Evolutionary conservation across 306 rosid species (phyloP), one percentile per base, ranked within the genome.

Genomic region (Calophaca sinica): DNA sequence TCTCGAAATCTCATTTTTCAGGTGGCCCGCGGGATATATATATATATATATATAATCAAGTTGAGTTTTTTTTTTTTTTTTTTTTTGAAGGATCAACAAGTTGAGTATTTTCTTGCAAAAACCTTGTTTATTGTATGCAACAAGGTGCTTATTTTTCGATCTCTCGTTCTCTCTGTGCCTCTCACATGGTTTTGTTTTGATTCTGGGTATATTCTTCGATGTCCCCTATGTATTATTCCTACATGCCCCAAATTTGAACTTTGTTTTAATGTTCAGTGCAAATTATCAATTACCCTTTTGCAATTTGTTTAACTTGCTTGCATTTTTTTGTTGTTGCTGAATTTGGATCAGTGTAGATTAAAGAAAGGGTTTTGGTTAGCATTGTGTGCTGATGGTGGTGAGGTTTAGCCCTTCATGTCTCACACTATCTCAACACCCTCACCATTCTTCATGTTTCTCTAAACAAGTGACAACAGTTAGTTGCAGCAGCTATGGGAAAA

Each of bases 401-500:
- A 62, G 76, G 62, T 29, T 84, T 32, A 81, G 54, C 57, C 76
- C 88, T 81, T 68, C 81, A 52, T 84, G 89, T 75, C 54, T 74
- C 70, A 74, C 81, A 54, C 68, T 82, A 7, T 71, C 76, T 49
- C 86, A 80, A 38, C 80, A 65, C 36, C 75, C 84, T 46, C 71
- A 65, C 46, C 65, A 44, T 62, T 76, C 79, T 79, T 77, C 66
- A 50, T 48, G 48, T 80, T 70, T 79, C 78, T 70, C 81, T 9
- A 84, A 83, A 29, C 85, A 78, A 74, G 59, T 81, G 9, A 11
- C 78, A 35, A 11, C 78, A 35, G 52, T 79, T 10, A 53, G 81
- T 0, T 53, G 78, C 79, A 84, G 62, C 55, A 84, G 62, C 55
- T 44, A 67, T 82, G 83, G 67, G 39, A 82, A 81, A 78, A 87